Conservation (phyloP, 1,284 basidiomycete species). For the Fomitiporia mediterranea region DNA sequence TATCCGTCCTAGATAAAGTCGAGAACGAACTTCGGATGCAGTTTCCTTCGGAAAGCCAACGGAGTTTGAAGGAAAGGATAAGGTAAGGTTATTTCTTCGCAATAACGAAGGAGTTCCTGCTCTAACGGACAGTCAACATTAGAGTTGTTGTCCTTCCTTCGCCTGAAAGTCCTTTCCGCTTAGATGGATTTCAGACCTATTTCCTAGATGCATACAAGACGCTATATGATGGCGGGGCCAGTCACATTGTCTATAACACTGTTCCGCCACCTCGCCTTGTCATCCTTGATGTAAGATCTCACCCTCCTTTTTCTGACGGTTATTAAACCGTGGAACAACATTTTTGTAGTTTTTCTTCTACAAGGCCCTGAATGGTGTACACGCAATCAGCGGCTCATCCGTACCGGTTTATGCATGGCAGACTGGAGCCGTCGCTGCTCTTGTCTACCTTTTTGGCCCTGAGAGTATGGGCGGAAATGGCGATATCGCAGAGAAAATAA, state of each 20-base stretch:
- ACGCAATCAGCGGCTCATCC: slow-evolving; percentile 6
- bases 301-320: background rate
- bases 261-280: slow-evolving; percentile 5
- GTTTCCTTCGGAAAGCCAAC: background rate
- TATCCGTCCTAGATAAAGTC: background rate
- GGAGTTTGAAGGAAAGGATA: background rate
- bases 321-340: background rate
- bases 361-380: background rate
- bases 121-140: too few species aligned
- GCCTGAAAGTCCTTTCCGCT: background rate
- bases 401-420: slow-evolving; percentile 17
- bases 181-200: background rate
- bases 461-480: slow-evolving; percentile 11
- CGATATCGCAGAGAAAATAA: slow-evolving; percentile 16
- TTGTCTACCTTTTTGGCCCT: slow-evolving; percentile 6
- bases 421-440: background rate
- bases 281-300: slow-evolving; percentile 13
- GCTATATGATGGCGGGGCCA: background rate
- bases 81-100: slow-evolving; percentile 3
- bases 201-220: slow-evolving; percentile 4
- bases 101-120: background rate
- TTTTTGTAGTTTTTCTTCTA: slow-evolving; percentile 6
- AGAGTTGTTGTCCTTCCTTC: slow-evolving; percentile 7
- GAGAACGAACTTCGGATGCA: background rate
- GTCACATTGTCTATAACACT: background rate